These are phyloP conservation scores for Leccinum obscurum DNA, from an alignment of 768 basidiomycete genomes.

Conservation along the genomic window DNA sequence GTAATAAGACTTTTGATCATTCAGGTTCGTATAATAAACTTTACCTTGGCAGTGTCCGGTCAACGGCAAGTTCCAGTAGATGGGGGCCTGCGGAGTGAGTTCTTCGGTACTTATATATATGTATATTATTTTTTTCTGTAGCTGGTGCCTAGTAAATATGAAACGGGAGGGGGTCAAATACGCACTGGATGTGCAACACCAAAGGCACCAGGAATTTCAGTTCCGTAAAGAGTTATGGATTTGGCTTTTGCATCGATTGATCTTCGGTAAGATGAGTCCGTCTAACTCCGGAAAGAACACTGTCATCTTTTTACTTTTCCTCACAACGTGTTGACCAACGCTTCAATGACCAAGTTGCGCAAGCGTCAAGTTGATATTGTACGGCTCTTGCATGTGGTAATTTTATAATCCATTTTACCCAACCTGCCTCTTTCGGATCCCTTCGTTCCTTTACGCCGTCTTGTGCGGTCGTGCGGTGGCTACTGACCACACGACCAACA, in stretches of 20 bases:
- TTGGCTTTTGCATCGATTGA: slow-evolving; percentile 35
- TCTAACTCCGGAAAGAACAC: slow-evolving; percentile 30
- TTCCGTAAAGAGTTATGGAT: slow-evolving; percentile 34
- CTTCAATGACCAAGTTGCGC: not conserved
- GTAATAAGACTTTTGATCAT: slow-evolving; percentile 29
- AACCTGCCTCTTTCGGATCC: slow-evolving; percentile 18
- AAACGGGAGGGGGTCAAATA: slow-evolving; percentile 7
- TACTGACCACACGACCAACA: not conserved
- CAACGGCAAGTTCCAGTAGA: slow-evolving; percentile 30
- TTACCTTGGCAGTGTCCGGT: slow-evolving; percentile 30
- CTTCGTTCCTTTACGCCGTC: slow-evolving; percentile 2
- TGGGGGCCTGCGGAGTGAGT: slow-evolving; percentile 25
- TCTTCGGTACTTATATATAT: slow-evolving; percentile 15
- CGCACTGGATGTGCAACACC: slow-evolving; percentile 11
- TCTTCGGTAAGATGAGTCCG: slow-evolving; percentile 33
- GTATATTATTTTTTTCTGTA: slow-evolving; percentile 8
- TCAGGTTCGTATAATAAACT: slow-evolving; percentile 31
- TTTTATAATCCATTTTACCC: slow-evolving; percentile 7
- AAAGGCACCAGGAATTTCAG: slow-evolving; percentile 28
- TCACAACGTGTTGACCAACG: slow-evolving; percentile 11
- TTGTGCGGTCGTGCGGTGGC: slow-evolving; percentile 6
- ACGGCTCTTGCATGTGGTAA: slow-evolving; percentile 19
- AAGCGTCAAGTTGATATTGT: slow-evolving; percentile 10
- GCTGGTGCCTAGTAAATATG: slow-evolving; percentile 1
- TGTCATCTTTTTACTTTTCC: slow-evolving; percentile 14